These are phyloP conservation scores for Hymenoscyphus occultus DNA, from an alignment of 2,329 filamentous ascomycete genomes.

Conservation along the genomic window DNA sequence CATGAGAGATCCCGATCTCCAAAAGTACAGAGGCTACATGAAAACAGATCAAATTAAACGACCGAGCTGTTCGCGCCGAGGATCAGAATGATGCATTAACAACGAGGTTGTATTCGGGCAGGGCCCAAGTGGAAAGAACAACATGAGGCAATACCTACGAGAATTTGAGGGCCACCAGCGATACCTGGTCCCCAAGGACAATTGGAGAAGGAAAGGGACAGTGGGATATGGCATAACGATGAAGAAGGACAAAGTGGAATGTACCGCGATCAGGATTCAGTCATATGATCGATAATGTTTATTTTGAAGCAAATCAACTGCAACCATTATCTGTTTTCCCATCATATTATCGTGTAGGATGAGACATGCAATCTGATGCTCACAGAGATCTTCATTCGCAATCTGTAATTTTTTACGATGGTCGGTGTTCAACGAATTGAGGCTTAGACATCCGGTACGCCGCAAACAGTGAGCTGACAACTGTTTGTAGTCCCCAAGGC, in stretches of 20 bases:
- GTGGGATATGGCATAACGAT: background rate
- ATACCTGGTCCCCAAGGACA: background rate
- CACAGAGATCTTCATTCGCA: background rate
- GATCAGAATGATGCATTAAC: background rate
- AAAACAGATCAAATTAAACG: background rate
- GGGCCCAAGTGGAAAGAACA: background rate
- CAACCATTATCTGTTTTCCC: background rate
- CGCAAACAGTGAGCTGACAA: background rate
- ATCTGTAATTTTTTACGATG: background rate
- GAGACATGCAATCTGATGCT: background rate
- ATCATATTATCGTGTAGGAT: background rate
- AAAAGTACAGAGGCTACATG: background rate
- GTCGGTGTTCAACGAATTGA: background rate
- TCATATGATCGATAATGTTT: background rate
- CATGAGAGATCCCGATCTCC: background rate
- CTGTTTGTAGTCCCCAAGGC: background rate
- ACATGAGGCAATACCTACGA: background rate
- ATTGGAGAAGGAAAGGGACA: background rate
- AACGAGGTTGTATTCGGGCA: background rate
- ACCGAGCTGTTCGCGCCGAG: background rate
- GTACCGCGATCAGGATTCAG: background rate
- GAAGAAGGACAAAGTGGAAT: background rate
- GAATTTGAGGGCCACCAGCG: background rate
- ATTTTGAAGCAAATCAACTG: background rate
- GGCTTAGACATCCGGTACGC: constrained; percentile 1